Evolutionary conservation across 768 basidiomycete species (phyloP).

Genomic region (Serendipita sp.): DNA sequence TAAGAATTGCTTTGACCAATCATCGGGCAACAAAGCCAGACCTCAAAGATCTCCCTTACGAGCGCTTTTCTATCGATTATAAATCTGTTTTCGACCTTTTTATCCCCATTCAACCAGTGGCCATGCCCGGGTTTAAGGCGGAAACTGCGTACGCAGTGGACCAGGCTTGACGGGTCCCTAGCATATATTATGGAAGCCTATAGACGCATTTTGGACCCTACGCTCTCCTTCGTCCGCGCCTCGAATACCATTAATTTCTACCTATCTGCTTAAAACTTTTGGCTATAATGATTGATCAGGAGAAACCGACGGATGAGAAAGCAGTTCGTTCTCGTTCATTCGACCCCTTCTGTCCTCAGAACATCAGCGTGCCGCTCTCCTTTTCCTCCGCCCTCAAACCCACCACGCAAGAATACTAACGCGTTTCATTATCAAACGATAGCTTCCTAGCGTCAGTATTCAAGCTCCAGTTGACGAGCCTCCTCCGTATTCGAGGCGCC

Average conservation of each 20-base stretch:
- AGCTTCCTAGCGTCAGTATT: not conserved
- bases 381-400: not conserved
- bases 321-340: not conserved
- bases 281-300: not conserved
- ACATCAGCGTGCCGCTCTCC: no score
- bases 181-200: not conserved
- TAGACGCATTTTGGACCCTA: not conserved
- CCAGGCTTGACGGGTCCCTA: not conserved
- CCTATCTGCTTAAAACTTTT: no score
- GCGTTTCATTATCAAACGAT: not conserved
- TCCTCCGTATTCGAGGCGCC: slow-evolving; percentile 1
- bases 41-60: no score
- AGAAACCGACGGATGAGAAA: not conserved
- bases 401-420: not conserved
- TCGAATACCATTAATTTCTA: no score
- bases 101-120: no score
- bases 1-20: no score
- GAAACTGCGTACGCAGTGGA: not conserved
- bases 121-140: not conserved
- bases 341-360: not conserved
- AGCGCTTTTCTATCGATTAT: no score
- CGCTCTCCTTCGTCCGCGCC: not conserved
- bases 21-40: no score
- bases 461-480: not conserved
- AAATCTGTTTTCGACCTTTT: no score